Percentiles rank a stretch among this genome's conserved stretches.
Conservation (phyloP, 139 green algal genomes). For the Picochlorum sp. region DNA sequence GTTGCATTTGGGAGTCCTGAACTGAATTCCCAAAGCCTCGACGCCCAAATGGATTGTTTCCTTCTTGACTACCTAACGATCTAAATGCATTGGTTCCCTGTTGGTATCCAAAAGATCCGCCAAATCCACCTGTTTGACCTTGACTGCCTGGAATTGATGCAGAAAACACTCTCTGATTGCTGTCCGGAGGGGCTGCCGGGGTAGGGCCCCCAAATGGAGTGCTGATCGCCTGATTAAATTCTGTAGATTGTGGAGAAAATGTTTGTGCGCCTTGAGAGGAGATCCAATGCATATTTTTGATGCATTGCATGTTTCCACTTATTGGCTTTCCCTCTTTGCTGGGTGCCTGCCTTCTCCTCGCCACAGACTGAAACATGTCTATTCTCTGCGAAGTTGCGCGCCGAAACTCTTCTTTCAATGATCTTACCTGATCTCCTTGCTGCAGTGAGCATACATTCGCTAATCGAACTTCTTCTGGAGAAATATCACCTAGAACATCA, state of each 20-base stretch:
- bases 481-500: constrained; percentile 39
- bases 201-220: background rate
- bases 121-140: background rate
- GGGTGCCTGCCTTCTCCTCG: constrained; percentile 3
- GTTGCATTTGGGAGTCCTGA: too few relatives aligned
- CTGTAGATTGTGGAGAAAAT: too few relatives aligned
- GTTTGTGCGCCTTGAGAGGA: too few relatives aligned
- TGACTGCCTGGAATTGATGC: too few relatives aligned
- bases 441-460: constrained; percentile 7
- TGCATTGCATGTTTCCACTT: background rate
- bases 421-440: background rate
- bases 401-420: constrained; percentile 17
- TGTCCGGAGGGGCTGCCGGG: too few relatives aligned
- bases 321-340: constrained; percentile 10
- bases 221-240: too few relatives aligned
- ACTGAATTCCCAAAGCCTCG: background rate
- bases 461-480: constrained; percentile 34
- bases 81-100: too few relatives aligned
- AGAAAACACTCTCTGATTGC: too few relatives aligned
- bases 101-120: constrained; percentile 1
- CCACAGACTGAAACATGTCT: constrained; percentile 12
- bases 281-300: background rate
- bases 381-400: constrained; percentile 6
- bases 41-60: background rate
- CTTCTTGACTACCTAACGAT: too few relatives aligned